Conservation (phyloP, 306 rosid species). For the Vigna unguiculata region DNA sequence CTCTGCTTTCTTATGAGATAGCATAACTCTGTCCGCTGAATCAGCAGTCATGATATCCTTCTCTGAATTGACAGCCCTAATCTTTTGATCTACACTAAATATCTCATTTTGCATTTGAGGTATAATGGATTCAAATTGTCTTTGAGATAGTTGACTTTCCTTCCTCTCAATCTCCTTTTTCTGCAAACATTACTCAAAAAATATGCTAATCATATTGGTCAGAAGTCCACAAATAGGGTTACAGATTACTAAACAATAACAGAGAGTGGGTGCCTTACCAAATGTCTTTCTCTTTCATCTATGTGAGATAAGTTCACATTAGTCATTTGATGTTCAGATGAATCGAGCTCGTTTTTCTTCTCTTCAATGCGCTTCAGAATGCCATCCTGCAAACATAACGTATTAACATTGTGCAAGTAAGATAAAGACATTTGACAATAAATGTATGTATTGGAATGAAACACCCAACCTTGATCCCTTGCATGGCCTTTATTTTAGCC, state of each 20-base stretch:
- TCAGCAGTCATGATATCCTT: slow-evolving; percentile 71
- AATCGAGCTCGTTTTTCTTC: slow-evolving; percentile 66
- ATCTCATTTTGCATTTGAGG: slow-evolving; percentile 66
- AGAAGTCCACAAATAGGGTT: slow-evolving; percentile 25
- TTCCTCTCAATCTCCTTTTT: slow-evolving; percentile 73
- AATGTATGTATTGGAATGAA: slow-evolving; percentile 33
- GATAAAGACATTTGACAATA: slow-evolving; percentile 22
- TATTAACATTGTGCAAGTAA: slow-evolving; percentile 40
- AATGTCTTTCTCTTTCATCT: slow-evolving; percentile 79
- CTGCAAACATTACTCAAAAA: slow-evolving; percentile 55
- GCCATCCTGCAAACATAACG: slow-evolving; percentile 61
- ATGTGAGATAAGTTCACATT: slow-evolving; percentile 63
- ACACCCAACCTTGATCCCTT: slow-evolving; percentile 69
- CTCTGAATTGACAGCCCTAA: slow-evolving; percentile 68
- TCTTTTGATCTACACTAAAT: slow-evolving; percentile 66
- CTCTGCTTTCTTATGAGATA: slow-evolving; percentile 62
- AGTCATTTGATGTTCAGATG: slow-evolving; percentile 65
- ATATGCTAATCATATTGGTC: slow-evolving; percentile 8
- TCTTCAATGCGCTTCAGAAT: slow-evolving; percentile 72
- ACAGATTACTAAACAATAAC: slow-evolving; percentile 40
- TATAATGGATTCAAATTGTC: slow-evolving; percentile 78
- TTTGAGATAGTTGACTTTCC: slow-evolving; percentile 70
- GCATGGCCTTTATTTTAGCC: slow-evolving; percentile 71
- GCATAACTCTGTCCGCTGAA: slow-evolving; percentile 72
- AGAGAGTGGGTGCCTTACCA: slow-evolving; percentile 63